phyloP scores from a whole-genome alignment of 2,329 filamentous ascomycete species.

The Xylariaceae sp. region DNA sequence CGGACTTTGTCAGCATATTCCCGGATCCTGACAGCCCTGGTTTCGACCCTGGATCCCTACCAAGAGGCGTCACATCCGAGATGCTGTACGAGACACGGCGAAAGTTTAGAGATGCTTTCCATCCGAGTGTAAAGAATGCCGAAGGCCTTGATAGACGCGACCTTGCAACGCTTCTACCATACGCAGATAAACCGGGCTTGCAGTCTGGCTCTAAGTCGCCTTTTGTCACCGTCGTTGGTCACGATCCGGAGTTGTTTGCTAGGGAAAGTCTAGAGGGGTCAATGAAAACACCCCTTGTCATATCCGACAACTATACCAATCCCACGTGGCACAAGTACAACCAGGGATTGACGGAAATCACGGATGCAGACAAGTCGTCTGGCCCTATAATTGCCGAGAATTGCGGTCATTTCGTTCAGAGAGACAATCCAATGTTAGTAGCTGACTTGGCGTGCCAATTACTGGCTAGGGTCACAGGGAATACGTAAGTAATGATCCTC shows the following conservation, averaged over 20 bases:
- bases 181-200: conserved; percentile 39
- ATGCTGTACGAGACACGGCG: conserved; percentile 33
- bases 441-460: conserved; percentile 22
- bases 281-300: conserved; percentile 27
- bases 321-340: conserved; percentile 53
- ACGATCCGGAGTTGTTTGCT: conserved; percentile 51
- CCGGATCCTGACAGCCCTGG: conserved; percentile 48
- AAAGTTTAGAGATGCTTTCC: conserved; percentile 40
- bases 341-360: conserved; percentile 44
- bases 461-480: conserved; percentile 8
- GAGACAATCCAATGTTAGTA: conserved; percentile 47
- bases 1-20: conserved; percentile 51
- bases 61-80: conserved; percentile 33
- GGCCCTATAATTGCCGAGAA: conserved; percentile 44
- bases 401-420: conserved; percentile 54
- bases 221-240: conserved; percentile 47
- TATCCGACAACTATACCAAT: conserved; percentile 50
- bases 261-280: conserved; percentile 37
- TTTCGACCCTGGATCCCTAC: conserved; percentile 41
- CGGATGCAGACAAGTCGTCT: conserved; percentile 34
- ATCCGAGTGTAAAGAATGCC: conserved; percentile 45
- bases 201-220: conserved; percentile 32
- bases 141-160: conserved; percentile 48
- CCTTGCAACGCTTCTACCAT: conserved; percentile 40
- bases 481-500: no score